A percentile compares a stretch with the other conserved stretches of the same genome.
phyloP scores from a whole-genome alignment of 2,329 filamentous ascomycete species.

The Calycina herbarum region DNA sequence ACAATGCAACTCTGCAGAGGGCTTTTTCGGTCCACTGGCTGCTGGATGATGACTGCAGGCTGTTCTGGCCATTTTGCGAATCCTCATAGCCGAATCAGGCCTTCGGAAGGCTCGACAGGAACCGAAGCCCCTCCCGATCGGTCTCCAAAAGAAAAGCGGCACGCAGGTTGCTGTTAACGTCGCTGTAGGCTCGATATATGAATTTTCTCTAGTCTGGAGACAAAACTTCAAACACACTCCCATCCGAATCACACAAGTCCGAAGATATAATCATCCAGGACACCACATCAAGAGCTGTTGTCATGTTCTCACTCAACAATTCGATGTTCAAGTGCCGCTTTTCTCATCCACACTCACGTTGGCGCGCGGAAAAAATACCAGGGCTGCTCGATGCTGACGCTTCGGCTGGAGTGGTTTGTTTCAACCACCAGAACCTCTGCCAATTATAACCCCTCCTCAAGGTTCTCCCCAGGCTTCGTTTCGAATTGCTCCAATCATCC shows the following conservation, averaged over 20 bases:
- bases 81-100: neutral
- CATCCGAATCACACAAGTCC: too few species aligned
- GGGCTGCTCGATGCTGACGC: neutral
- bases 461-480: neutral
- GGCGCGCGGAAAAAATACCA: slow-evolving; percentile 1
- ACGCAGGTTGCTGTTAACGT: too few species aligned
- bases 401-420: neutral
- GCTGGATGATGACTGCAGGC: neutral
- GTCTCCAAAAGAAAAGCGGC: too few species aligned
- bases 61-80: neutral
- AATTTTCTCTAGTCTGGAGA: too few species aligned
- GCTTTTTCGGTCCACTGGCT: neutral
- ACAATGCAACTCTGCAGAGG: neutral
- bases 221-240: too few species aligned
- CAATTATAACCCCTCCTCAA: neutral
- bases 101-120: too few species aligned
- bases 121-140: too few species aligned
- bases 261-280: too few species aligned
- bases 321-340: neutral
- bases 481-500: neutral
- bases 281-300: too few species aligned
- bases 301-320: too few species aligned
- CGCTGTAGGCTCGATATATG: too few species aligned
- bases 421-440: neutral
- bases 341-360: neutral